Percentiles rank a stretch among this genome's conserved stretches.
These are phyloP conservation scores for Glycine tomentella DNA, from an alignment of 306 rosid genomes.

Conservation along the genomic window DNA sequence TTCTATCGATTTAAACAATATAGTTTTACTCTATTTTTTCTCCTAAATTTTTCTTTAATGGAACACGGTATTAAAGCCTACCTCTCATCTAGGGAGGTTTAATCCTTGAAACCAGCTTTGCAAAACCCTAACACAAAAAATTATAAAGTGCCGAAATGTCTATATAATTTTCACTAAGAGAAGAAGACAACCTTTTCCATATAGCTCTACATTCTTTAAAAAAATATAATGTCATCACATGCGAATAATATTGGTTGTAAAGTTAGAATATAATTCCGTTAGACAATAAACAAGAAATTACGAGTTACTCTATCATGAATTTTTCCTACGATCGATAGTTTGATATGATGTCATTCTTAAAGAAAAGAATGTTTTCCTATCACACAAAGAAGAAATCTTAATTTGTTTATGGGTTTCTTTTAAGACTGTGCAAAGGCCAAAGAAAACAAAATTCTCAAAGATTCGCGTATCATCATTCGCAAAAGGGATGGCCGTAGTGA, in stretches of 20 bases:
- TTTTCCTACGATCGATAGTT: neutral
- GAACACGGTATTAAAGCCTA: neutral
- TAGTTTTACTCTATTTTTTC: neutral
- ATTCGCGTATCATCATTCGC: constrained; percentile 6
- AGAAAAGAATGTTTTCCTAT: neutral
- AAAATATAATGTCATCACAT: neutral
- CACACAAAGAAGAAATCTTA: too few species aligned
- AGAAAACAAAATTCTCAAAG: constrained; percentile 21
- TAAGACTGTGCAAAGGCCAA: too few species aligned
- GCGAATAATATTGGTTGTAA: neutral
- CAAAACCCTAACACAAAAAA: neutral
- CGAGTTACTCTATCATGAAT: too few species aligned
- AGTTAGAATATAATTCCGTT: neutral
- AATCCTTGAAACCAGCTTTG: neutral
- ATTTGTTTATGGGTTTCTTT: too few species aligned
- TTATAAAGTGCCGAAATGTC: neutral
- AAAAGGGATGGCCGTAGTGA: constrained; percentile 1
- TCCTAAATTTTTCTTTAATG: neutral
- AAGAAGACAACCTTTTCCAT: neutral
- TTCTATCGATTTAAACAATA: neutral
- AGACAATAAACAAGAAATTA: too few species aligned
- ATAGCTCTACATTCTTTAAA: neutral
- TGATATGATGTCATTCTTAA: neutral
- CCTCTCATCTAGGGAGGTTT: neutral
- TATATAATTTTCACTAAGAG: neutral